phyloP scores from a whole-genome alignment of 495 filamentous ascomycete species.

The Trichoderma asperelloides region DNA sequence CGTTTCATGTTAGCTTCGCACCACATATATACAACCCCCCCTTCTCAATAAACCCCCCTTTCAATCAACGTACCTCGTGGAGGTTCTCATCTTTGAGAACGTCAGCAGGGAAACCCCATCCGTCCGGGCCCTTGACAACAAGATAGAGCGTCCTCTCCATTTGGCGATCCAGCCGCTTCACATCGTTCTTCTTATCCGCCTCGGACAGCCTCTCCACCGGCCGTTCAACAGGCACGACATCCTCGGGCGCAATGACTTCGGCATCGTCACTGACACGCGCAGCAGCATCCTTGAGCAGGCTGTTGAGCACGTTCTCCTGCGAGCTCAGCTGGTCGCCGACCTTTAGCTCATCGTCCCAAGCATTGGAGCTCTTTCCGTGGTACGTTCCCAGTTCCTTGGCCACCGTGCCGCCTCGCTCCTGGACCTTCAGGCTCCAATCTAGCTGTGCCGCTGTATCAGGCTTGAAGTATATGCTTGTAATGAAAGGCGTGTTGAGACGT shows the following conservation, averaged over 20 bases:
- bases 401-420: slow-evolving; percentile 57
- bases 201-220: slow-evolving; percentile 66
- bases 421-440: slow-evolving; percentile 84
- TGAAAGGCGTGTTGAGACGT: slow-evolving; percentile 81
- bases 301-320: slow-evolving; percentile 42
- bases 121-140: slow-evolving; percentile 57
- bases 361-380: slow-evolving; percentile 61
- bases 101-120: slow-evolving; percentile 75
- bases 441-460: slow-evolving; percentile 72
- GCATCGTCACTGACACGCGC: slow-evolving; percentile 51
- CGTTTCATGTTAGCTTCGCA: background rate
- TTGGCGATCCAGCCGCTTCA: slow-evolving; percentile 65
- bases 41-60: too few species aligned
- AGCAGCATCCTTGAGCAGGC: slow-evolving; percentile 68
- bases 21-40: too few species aligned
- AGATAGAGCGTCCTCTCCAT: slow-evolving; percentile 78
- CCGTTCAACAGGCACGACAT: slow-evolving; percentile 59
- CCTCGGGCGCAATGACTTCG: slow-evolving; percentile 51
- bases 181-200: slow-evolving; percentile 68
- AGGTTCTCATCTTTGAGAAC: slow-evolving; percentile 64
- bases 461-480: slow-evolving; percentile 92
- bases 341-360: slow-evolving; percentile 90
- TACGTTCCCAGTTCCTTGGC: slow-evolving; percentile 82
- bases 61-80: slow-evolving; percentile 54
- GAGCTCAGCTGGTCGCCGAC: slow-evolving; percentile 56